Percentiles rank a stretch among this genome's conserved stretches.
Conservation (phyloP, 2,329 filamentous ascomycete species). For the Pezicula radicicola region DNA sequence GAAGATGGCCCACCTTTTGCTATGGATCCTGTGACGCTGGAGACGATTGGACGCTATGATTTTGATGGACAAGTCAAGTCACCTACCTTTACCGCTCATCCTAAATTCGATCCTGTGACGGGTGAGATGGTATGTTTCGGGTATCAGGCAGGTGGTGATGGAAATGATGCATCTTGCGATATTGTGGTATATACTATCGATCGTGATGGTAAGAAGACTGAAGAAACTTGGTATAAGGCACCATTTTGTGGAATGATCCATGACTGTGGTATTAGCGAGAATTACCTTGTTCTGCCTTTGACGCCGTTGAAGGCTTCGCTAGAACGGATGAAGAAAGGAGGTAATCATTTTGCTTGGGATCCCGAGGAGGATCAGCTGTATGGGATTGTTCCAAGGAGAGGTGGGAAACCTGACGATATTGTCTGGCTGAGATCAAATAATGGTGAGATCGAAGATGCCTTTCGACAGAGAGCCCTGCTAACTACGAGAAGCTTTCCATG, state of each 20-base stretch:
- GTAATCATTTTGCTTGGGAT: slow-evolving; percentile 50
- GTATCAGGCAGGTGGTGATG: slow-evolving; percentile 44
- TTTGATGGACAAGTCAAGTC: slow-evolving; percentile 45
- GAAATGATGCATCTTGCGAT: slow-evolving; percentile 38
- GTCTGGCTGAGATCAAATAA: slow-evolving; percentile 49
- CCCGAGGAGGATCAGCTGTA: slow-evolving; percentile 53
- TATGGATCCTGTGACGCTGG: slow-evolving; percentile 43
- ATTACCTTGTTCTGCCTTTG: slow-evolving; percentile 44
- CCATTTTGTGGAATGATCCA: slow-evolving; percentile 53
- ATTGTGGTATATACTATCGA: slow-evolving; percentile 45
- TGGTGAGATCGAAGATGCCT: slow-evolving; percentile 32
- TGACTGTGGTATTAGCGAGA: slow-evolving; percentile 44
- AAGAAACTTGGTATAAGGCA: slow-evolving; percentile 46
- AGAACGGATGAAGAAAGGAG: slow-evolving; percentile 40
- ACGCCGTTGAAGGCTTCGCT: slow-evolving; percentile 44
- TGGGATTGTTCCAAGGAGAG: slow-evolving; percentile 47
- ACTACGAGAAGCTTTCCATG: slow-evolving; percentile 13
- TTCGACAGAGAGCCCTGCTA: neutral
- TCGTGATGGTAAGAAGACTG: slow-evolving; percentile 37
- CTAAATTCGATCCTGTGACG: slow-evolving; percentile 48
- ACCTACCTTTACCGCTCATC: slow-evolving; percentile 49
- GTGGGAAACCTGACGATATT: slow-evolving; percentile 48
- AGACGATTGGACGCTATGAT: slow-evolving; percentile 46
- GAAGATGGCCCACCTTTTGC: slow-evolving; percentile 50
- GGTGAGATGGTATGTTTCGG: slow-evolving; percentile 51